Evolutionary conservation across 495 filamentous ascomycete genomes (phyloP).

Genomic region (Penicillium lagena): DNA sequence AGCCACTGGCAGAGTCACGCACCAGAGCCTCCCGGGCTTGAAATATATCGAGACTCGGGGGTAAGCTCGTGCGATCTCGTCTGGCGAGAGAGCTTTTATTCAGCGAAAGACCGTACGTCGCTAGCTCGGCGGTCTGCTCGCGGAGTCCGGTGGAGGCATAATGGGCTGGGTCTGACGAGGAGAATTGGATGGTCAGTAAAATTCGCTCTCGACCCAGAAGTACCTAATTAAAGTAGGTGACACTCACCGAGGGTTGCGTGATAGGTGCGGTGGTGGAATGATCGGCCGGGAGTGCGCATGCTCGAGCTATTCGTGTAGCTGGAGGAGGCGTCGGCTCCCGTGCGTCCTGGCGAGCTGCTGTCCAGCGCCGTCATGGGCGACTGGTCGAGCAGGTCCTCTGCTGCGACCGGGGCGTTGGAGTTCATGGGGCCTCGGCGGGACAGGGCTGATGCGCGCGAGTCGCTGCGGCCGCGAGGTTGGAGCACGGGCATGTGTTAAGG

Average conservation of each 20-base stretch:
- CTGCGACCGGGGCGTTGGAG: conserved; percentile 8
- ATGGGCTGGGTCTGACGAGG: conserved; percentile 55
- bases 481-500: conserved; percentile 26
- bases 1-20: conserved; percentile 3
- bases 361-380: conserved; percentile 11
- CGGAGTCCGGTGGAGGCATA: conserved; percentile 72
- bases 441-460: conserved; percentile 26
- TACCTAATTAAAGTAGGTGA: too few relatives aligned
- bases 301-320: conserved; percentile 28
- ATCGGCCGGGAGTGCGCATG: conserved; percentile 65
- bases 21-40: conserved; percentile 7
- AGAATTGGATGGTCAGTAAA: conserved; percentile 26
- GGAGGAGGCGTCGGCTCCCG: conserved; percentile 32
- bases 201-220: not conserved
- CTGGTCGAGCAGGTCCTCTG: conserved; percentile 25
- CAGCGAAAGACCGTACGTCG: conserved; percentile 70
- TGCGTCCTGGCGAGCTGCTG: conserved; percentile 22
- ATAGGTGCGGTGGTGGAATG: conserved; percentile 71
- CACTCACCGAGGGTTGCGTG: conserved; percentile 34
- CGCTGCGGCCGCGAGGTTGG: conserved; percentile 29
- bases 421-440: conserved; percentile 19
- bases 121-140: conserved; percentile 86
- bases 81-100: conserved; percentile 26
- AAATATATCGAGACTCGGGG: conserved; percentile 32
- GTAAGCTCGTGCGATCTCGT: conserved; percentile 22